Base-by-base conservation (phyloP, 23 red algal species). In the Gracilariopsis chorda region DNA sequence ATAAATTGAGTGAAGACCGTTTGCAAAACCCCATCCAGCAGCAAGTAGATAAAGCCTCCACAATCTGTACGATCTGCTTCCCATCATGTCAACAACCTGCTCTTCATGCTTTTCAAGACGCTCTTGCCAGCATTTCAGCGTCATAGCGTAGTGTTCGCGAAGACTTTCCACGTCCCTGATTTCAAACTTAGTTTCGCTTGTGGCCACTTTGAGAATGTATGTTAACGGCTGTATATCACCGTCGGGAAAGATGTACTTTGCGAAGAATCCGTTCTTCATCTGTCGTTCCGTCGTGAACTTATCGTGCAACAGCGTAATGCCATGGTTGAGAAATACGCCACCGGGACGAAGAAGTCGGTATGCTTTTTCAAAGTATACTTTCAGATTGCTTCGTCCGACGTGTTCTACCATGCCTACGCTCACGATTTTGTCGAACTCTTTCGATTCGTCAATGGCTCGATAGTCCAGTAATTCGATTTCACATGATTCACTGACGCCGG, bases 401-500 rank as follows among this genome's bases (percentile, higher is more conserved):
- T 91, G 90, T 48, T 97, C 95, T 0, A 97, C 40, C 95, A 97
- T 97, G n/a, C 93, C 95, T 1, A 97, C 88, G 51, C 67, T 82
- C 48, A 97, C 95, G 24, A 97, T 90, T 42, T 92, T 86, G 80
- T 97, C 95, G 69, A 91, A 97, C 30, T 45, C 48, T 4, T 69
- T 17, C 2, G 83, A 77, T 17, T 73, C 67, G 68, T 40, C 55
- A 21, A 97, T 21, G 19, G 58, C 63, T 17, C 95, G 90, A 79
- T 97, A 97, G 49, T 97, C 95, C 17, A 77, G 55, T 25, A 97
- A 61, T 41, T 84, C 80, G 42, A 97, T 84, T 20, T 77, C 46
- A 9, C 93, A 53, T 7, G 61, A 71, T 17, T 43, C 82, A 4
- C 52, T 1, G 1, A 97, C 44, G 25, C 90, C 95, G 27, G 68